A percentile compares a stretch with the other conserved stretches of the same genome.
phyloP scores from a whole-genome alignment of 768 basidiomycete species.

The Rubroboletus pulcherrimus region DNA sequence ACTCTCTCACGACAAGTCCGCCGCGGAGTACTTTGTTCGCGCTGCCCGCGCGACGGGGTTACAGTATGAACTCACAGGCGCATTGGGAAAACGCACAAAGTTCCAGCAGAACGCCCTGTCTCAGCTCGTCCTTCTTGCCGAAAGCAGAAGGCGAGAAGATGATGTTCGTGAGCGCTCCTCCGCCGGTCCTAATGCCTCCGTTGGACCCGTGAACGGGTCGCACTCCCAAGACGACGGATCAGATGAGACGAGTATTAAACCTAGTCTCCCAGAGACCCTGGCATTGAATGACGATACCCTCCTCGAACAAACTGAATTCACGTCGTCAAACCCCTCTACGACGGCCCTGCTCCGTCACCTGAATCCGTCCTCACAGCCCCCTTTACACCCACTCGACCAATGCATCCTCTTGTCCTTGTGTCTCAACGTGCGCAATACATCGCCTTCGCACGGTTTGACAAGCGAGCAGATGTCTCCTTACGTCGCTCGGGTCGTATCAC shows the following conservation, averaged over 20 bases:
- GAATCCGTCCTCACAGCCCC: conserved; percentile 79
- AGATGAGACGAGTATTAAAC: neutral
- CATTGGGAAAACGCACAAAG: conserved; percentile 89
- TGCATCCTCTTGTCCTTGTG: conserved; percentile 88
- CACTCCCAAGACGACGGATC: conserved; percentile 4
- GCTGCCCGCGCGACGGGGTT: conserved; percentile 77
- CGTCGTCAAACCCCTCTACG: conserved; percentile 58
- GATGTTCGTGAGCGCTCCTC: conserved; percentile 6
- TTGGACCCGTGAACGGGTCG: conserved; percentile 7
- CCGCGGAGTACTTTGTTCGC: conserved; percentile 71
- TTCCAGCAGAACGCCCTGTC: conserved; percentile 83
- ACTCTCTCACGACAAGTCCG: conserved; percentile 70
- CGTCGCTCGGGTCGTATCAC: conserved; percentile 81
- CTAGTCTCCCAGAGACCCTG: conserved; percentile 69
- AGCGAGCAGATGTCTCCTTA: conserved; percentile 91
- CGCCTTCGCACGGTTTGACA: conserved; percentile 87
- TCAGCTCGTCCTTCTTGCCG: conserved; percentile 92
- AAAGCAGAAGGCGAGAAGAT: conserved; percentile 55
- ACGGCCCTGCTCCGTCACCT: conserved; percentile 59
- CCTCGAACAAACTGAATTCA: conserved; percentile 90
- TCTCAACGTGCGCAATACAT: conserved; percentile 84
- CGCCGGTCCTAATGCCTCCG: conserved; percentile 1
- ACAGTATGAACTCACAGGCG: conserved; percentile 89
- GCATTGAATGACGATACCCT: conserved; percentile 93
- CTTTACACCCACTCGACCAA: conserved; percentile 91